Percentiles rank a stretch among this genome's conserved stretches.
These are phyloP conservation scores for Cladorrhinum sp. DNA, from an alignment of 2,329 filamentous ascomycete genomes.

Conservation along the genomic window DNA sequence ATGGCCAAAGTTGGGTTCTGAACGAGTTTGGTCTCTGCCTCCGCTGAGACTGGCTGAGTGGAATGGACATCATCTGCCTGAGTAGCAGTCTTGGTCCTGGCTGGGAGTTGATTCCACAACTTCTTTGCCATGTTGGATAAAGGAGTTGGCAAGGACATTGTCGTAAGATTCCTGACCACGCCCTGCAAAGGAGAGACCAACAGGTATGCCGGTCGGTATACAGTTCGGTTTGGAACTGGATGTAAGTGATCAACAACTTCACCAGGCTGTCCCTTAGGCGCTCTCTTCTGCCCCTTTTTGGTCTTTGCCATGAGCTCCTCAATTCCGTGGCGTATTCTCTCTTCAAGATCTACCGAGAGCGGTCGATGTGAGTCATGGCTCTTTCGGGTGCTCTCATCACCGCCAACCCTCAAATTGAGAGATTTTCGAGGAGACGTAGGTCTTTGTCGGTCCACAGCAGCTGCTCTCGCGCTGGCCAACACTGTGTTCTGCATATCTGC, in stretches of 20 bases:
- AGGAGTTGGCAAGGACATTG: conserved; percentile 50
- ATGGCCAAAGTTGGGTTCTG: conserved; percentile 58
- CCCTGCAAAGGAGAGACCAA: conserved; percentile 67
- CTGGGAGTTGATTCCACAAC: conserved; percentile 16
- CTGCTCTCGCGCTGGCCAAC: conserved; percentile 37
- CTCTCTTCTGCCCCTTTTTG: conserved; percentile 30
- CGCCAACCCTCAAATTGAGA: conserved; percentile 48
- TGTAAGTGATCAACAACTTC: conserved; percentile 26
- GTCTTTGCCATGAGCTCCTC: conserved; percentile 46
- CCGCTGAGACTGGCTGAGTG: conserved; percentile 16
- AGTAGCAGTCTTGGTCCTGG: conserved; percentile 2
- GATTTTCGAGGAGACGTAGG: conserved; percentile 34
- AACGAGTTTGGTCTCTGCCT: conserved; percentile 55
- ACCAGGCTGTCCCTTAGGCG: not conserved
- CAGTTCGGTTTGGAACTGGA: conserved; percentile 34
- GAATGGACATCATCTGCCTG: not conserved
- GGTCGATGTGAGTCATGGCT: conserved; percentile 39
- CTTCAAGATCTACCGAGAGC: conserved; percentile 46
- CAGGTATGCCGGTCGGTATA: conserved; percentile 53
- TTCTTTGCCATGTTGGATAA: conserved; percentile 27
- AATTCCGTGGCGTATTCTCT: conserved; percentile 46
- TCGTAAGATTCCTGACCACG: conserved; percentile 58
- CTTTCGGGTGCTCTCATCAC: conserved; percentile 43
- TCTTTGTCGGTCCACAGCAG: conserved; percentile 30
- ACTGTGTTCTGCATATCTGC: conserved; percentile 59